Conservation (phyloP, 257 asterid species). For the Forsythia suspensa region DNA sequence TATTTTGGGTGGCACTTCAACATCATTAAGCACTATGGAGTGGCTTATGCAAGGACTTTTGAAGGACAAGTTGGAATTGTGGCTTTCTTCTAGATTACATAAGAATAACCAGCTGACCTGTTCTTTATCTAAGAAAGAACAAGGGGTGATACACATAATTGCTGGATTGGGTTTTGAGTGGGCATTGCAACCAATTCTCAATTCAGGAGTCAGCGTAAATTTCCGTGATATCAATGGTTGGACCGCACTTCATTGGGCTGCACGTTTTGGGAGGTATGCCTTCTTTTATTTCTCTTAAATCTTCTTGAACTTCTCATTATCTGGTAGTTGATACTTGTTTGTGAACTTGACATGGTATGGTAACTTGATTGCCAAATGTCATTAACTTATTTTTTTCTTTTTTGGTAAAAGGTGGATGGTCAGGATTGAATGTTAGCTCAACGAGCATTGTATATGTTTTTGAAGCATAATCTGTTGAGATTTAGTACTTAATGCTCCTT, state of each 20-base stretch:
- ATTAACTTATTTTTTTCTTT: neutral
- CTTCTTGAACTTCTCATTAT: neutral
- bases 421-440: neutral
- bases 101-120: conserved; percentile 33
- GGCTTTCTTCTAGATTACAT: conserved; percentile 65
- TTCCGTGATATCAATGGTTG: too few species aligned
- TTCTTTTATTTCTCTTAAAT: neutral
- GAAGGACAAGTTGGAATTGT: conserved; percentile 68
- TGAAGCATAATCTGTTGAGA: neutral
- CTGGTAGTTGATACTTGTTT: neutral
- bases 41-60: conserved; percentile 88
- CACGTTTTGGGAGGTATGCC: too few species aligned
- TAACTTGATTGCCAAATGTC: neutral
- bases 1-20: conserved; percentile 56
- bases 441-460: too few species aligned
- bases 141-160: conserved; percentile 79
- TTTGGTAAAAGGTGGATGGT: neutral
- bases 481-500: neutral
- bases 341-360: neutral
- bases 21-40: conserved; percentile 55
- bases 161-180: conserved; percentile 93
- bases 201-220: conserved; percentile 47
- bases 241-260: too few species aligned
- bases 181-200: conserved; percentile 89
- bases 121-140: conserved; percentile 72